Evolutionary conservation across 2,329 filamentous ascomycete species (phyloP).

Genomic region (Calonectria leucothoes): DNA sequence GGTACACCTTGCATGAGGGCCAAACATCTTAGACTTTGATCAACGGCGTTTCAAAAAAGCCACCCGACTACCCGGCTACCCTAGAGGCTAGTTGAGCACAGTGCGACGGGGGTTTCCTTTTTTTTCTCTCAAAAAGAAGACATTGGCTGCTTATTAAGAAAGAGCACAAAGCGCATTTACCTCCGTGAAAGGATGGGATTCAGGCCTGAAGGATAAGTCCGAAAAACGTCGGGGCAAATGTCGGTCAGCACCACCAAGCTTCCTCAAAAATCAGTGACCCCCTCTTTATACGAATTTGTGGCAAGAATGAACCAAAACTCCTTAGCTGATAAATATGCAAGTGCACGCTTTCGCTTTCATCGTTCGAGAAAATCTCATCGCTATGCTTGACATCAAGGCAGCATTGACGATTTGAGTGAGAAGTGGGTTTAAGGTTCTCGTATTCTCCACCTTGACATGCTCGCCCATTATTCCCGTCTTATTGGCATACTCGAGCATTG

Average conservation of each 20-base stretch:
- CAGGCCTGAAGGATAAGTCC: neutral
- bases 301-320: neutral
- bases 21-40: neutral
- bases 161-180: neutral
- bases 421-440: neutral
- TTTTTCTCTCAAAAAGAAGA: neutral
- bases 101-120: neutral
- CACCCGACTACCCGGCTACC: neutral
- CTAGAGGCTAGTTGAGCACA: neutral
- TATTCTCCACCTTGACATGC: neutral
- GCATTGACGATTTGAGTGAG: neutral
- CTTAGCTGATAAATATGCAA: neutral
- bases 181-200: neutral
- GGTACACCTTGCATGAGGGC: neutral
- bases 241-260: neutral
- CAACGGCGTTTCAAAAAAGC: neutral
- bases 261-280: neutral
- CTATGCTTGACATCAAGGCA: neutral
- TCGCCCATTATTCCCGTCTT: neutral
- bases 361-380: too few relatives aligned
- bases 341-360: too few relatives aligned
- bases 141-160: neutral
- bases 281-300: neutral
- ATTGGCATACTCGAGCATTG: neutral
- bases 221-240: neutral